Conservation (phyloP, 306 rosid genomes). For the Comarum palustre region DNA sequence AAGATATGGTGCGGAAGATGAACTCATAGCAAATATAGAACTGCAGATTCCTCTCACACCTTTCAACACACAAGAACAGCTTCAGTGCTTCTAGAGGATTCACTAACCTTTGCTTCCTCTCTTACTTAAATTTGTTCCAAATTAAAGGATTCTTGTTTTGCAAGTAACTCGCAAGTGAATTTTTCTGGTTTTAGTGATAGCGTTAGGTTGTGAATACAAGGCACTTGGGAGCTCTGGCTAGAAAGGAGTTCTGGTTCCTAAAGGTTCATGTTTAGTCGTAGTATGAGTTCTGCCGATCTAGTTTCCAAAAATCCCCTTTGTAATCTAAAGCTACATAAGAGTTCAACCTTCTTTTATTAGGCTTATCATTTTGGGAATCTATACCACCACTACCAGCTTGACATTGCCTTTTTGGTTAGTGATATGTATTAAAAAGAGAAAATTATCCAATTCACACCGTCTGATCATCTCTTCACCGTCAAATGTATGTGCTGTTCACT, state of each 20-base stretch:
- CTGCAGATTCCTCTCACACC: not conserved
- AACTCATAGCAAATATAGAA: not conserved
- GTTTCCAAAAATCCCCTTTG: slow-evolving; percentile 1
- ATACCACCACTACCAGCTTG: slow-evolving; percentile 26
- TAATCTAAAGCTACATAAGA: not conserved
- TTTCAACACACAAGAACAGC: not conserved
- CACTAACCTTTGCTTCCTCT: slow-evolving; percentile 13
- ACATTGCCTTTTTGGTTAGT: slow-evolving; percentile 5
- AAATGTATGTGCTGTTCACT: too few species aligned
- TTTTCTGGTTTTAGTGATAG: slow-evolving; percentile 12
- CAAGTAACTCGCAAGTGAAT: not conserved
- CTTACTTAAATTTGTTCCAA: not conserved
- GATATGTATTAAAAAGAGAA: slow-evolving; percentile 1
- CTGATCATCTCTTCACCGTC: too few species aligned
- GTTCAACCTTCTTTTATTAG: not conserved
- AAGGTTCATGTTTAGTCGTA: not conserved
- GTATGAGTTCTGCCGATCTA: not conserved
- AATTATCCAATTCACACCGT: too few species aligned
- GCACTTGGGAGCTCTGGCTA: slow-evolving; percentile 13
- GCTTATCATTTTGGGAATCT: slow-evolving; percentile 2
- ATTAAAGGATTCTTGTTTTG: not conserved
- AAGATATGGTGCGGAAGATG: not conserved
- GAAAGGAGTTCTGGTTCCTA: not conserved
- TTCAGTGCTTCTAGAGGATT: not conserved
- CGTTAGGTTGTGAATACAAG: slow-evolving; percentile 13